Conservation (phyloP, 148 eudicot genomes). For the Dysphania ambrosioides region DNA sequence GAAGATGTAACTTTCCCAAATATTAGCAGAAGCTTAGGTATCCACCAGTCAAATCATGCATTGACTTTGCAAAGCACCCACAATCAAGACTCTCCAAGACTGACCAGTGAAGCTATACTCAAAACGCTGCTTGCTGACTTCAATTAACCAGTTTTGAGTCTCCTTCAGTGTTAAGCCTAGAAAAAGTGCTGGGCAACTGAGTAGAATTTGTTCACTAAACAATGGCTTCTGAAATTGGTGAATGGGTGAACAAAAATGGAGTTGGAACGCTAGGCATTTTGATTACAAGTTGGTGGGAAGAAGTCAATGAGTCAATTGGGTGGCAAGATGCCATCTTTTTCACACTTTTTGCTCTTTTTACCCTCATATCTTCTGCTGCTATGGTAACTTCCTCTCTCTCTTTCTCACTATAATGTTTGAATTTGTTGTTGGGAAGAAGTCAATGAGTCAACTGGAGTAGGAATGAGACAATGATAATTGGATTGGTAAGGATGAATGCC, state of each 20-base stretch:
- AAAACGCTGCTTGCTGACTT: not conserved
- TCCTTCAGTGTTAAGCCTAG: not conserved
- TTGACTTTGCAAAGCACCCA: not conserved
- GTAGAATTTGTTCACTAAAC: constrained; percentile 32
- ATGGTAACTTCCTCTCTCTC: constrained; percentile 40
- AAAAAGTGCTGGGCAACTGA: not conserved
- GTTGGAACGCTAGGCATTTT: constrained; percentile 6
- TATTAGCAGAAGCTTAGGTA: not conserved
- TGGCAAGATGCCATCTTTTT: constrained; percentile 91
- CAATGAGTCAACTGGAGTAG: no score
- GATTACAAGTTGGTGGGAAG: constrained; percentile 58
- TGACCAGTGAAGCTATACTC: not conserved
- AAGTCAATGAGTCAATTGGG: constrained; percentile 52
- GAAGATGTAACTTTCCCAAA: not conserved
- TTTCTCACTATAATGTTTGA: not conserved
- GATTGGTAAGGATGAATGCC: not conserved
- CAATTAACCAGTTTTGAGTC: not conserved
- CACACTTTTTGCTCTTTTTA: constrained; percentile 63
- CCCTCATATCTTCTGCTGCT: constrained; percentile 67
- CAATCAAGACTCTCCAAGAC: not conserved
- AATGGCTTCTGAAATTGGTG: constrained; percentile 29
- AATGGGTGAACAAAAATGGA: constrained; percentile 29
- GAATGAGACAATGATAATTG: not conserved
- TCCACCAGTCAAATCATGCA: constrained; percentile 1
- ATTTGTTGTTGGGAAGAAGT: not conserved